Evolutionary conservation across 805 yeast species (phyloP), one percentile per base, ranked within the genome.

Genomic region (Candida tibetensis): DNA sequence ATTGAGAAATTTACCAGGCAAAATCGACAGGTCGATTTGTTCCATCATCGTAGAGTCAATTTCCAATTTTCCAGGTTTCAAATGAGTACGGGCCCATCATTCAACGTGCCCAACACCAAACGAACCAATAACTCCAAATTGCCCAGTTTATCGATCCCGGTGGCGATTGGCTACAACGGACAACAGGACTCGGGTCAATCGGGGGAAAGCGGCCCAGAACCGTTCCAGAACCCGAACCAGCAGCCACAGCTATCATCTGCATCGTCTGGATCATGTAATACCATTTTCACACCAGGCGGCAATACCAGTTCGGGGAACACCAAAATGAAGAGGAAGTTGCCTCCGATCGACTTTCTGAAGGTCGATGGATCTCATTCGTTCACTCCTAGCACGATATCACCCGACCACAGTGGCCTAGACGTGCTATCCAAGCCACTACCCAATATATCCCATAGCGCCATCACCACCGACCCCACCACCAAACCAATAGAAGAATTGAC

Each of bases 401-500:
- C 37, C 16, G 25, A 6, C 5, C 23, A 33, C 17, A 17, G 25
- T 9, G 22, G 22, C 13, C 25, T 17, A 12, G n/a, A 8, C 14
- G 14, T 5, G 10, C 19, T 17, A 17, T 5, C n/a, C 25, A 4
- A 31, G 22, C 5, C 26, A 10, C 26, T 26, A 17, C 5, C 15
- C 35, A 18, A 22, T 15, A 18, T 30, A 21, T 26, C 14, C 40
- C 6, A 13, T 25, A 13, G 28, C 33, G 1, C 16, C n/a, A 8
- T n/a, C 30, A 19, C 32, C 2, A 26, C 17, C 16, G 38, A 27
- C 15, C 34, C 30, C 17, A 10, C 38, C 7, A 26, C 17, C 35
- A 43, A 46, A 28, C 27, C 31, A 28, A 71, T 80, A 16, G 74
- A 72, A 34, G 77, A 77, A 26, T 57, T 87, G 32, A 82, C 81